These are phyloP conservation scores for Flaveria floridana DNA, from an alignment of 140 eudicot genomes.

Conservation along the genomic window DNA sequence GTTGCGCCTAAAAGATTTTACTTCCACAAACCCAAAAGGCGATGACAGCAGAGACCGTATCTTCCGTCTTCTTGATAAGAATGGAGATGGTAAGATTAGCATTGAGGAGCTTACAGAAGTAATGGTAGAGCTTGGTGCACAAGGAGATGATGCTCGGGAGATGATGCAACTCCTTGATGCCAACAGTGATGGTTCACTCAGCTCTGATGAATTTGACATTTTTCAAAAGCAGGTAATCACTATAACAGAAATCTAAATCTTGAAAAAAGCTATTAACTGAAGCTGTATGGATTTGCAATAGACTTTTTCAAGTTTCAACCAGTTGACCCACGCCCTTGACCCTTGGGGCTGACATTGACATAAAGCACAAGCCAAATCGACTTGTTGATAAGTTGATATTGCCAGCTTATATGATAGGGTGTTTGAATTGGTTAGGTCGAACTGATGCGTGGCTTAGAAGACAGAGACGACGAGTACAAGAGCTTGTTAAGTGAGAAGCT, in stretches of 20 bases:
- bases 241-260: neutral
- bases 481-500: constrained; percentile 69
- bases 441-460: constrained; percentile 68
- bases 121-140: constrained; percentile 95
- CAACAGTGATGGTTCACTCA: constrained; percentile 86
- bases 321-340: neutral
- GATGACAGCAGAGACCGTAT: constrained; percentile 56
- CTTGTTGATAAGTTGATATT: neutral
- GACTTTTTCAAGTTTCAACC: neutral
- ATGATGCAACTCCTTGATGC: constrained; percentile 95
- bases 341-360: neutral
- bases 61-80: constrained; percentile 78
- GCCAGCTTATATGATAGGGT: neutral
- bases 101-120: constrained; percentile 91
- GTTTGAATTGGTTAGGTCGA: constrained; percentile 49
- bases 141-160: constrained; percentile 86
- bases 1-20: constrained; percentile 75
- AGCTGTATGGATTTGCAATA: no score
- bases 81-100: constrained; percentile 97
- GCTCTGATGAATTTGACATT: constrained; percentile 82
- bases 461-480: constrained; percentile 74
- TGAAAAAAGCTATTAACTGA: neutral
- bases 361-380: neutral
- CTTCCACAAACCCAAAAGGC: constrained; percentile 48
- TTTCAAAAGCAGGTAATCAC: constrained; percentile 81